Evolutionary conservation across 805 yeast species (phyloP), one percentile per base, ranked within the genome.

Genomic region (Lipomyces orientalis): DNA sequence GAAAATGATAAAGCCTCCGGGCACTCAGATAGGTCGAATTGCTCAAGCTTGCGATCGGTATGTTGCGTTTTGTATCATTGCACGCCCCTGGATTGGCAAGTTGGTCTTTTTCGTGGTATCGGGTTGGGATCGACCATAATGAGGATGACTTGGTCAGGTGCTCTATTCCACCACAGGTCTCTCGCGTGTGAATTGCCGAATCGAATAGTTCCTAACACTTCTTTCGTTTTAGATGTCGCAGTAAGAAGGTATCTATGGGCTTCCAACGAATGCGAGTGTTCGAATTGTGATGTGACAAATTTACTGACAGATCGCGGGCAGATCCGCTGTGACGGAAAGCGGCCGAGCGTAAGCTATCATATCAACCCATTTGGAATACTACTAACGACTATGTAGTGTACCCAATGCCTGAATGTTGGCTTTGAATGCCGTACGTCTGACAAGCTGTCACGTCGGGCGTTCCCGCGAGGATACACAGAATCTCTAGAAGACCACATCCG

Each of bases 31-130:
- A 0, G 88, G 87, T 66, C 79, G 97, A 65, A 90, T 90, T 1
- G 93, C 97, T 0, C 97, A 92, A 76, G 97, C 97, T 0, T 92
- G 97, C 78, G 97, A 92, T 76, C 80, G 98, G 61, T 93, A 97
- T 75, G 70, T 63, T 7, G 14, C 7, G 37, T 37, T 29, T 25
- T 57, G 6, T 37, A 14, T 12, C 9, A 29, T 29, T 58, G 16
- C 29, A 16, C 49, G 49, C 49, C n/a, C n/a, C n/a, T 39, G 49
- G 49, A 14, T 0, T 39, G 19, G 37, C 16, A 6, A 39, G 46
- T 16, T n/a, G 46, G 46, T 5, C 5, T 39, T 16, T 39, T 5
- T 6, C 6, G 46, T 35, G 46, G 46, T 39, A 39, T 39, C 46
- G 46, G n/a, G 1, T 39, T n/a, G n/a, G n/a, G n/a, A n/a, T n/a